Base-by-base conservation (phyloP, 176 grass and related monocot species). In the Zoysia japonica region DNA sequence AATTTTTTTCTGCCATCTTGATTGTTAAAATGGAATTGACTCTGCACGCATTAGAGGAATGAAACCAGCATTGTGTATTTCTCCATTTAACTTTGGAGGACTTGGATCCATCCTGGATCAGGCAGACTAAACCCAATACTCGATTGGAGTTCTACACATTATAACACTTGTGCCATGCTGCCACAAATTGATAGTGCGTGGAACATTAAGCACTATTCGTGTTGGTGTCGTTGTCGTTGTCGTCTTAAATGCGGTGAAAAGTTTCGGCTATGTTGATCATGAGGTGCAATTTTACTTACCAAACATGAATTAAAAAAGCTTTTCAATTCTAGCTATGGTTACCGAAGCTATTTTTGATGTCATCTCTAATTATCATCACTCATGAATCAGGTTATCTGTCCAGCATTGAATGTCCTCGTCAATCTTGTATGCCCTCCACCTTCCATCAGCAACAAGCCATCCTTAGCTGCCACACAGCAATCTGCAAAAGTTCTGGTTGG, bases 401-500 rank as follows among this genome's bases (percentile, higher is more conserved):
- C 96, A n/a, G 88, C 96, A 47, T 83, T 99, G 79, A 91, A 95
- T 80, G 92, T 99, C 8, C 86, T 99, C 5, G 93, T 99, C 71
- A 99, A 99, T 88, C 96, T 99, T 39, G 96, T 99, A 70, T 99
- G 92, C 52, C 96, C 96, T 15, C 96, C 96, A 76, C 92, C 96
- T 79, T 94, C 96, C 67, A 92, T 99, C 71, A 99, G 96, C 83
- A 99, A 87, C 76, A 99, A 95, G 64, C 85, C 83, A 13, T 92
- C 84, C 59, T 77, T 68, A 61, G 71, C 83, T 66, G 73, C 84
- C 37, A 92, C 86, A 83, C 89, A 84, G 70, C 95, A 91, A 66
- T 81, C 90, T 85, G 72, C 71, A 70, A 90, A 91, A 83, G 77
- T 77, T 4, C 63, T 67, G 20, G 56, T 71, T 48, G 88, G 84